Evolutionary conservation across 805 yeast species (phyloP), one percentile per base, ranked within the genome.

Genomic region (Nakazawaea ishiwadae): DNA sequence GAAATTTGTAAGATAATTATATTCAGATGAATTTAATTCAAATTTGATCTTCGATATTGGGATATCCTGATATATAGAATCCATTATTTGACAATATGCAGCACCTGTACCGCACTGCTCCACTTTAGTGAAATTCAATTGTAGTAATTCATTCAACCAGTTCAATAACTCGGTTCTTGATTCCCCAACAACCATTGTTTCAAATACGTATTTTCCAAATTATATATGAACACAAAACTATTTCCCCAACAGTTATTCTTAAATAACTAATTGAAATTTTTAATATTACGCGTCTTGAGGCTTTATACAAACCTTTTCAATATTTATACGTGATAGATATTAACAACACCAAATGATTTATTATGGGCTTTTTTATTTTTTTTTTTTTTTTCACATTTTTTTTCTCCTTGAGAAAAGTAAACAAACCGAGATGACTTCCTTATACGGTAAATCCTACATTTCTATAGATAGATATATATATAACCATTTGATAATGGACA

Each of bases 71-170:
- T 71, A 85, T 15, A 93, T 79, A 6, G 89, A 77, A 60, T 93
- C 97, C 68, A 91, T 71, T 30, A 93, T 73, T 65, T 90, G 96
- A 60, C 97, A 89, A 58, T 87, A 91, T 1, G 88, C 91, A 1
- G 96, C 96, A 2, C 99, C 99, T 2, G 84, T 77, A 14, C 99
- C 99, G 56, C 96, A 82, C 60, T 90, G 90, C 57, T 93, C 99
- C 1, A 93, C 83, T 56, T 84, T 87, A 28, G 78, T 69, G 52
- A 85, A 77, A 47, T 79, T 68, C 31, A 89, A 61, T 33, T 73
- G 73, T 35, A 88, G 68, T 3, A 85, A 72, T 32, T 75, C 69
- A 55, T 91, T 91, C 50, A 93, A 69, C 98, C 98, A 93, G 42
- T 72, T 74, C 42, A 93, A 63, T 14, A 93, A 71, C 52, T 88